Evolutionary conservation across 768 basidiomycete species (phyloP), one percentile per base, ranked within the genome.

Genomic region (Leccinum broughii): DNA sequence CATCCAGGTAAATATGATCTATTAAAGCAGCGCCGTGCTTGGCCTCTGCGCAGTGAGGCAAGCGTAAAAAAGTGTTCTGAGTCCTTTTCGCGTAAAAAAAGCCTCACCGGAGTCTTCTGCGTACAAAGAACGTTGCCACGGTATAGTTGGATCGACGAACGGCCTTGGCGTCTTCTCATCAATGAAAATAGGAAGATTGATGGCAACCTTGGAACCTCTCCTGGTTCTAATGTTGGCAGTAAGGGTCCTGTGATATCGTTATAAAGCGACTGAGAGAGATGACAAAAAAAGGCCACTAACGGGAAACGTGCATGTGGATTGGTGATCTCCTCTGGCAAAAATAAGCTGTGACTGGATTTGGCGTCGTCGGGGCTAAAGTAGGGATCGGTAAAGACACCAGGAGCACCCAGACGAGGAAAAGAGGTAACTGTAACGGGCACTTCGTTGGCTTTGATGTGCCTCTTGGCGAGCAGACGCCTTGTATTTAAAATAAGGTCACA

Each of bases 301-400:
- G 95, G 96, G 78, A 98, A 99, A 57, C 97, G 91, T 51, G 89
- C 93, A 77, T 98, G 97, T 39, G 95, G 93, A 73, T 98, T 99
- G 48, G 93, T 98, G 65, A 98, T 87, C 76, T 98, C 88, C 69
- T 98, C 89, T 1, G 95, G 93, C 17, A 99, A 81, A 79, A 98
- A 98, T 56, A 98, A 77, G 71, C 93, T 95, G 73, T 94, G 91
- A 67, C 93, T 96, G 30, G 93, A 96, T 56, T 87, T 76, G 6
- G 94, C 93, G 61, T 84, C 80, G 14, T 77, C 74, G 8, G 95
- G 92, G 61, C 87, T 83, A 66, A 80, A 90, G 71, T 89, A 85
- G 3, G 97, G 97, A 63, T 98, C 95, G 1, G 95, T 93, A 75
- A 98, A 99, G 56, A 87, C 83, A 32, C 93, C 96, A 4, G 85